phyloP scores from a whole-genome alignment of 768 basidiomycete genomes.

The Tricholoma saponaceum region DNA sequence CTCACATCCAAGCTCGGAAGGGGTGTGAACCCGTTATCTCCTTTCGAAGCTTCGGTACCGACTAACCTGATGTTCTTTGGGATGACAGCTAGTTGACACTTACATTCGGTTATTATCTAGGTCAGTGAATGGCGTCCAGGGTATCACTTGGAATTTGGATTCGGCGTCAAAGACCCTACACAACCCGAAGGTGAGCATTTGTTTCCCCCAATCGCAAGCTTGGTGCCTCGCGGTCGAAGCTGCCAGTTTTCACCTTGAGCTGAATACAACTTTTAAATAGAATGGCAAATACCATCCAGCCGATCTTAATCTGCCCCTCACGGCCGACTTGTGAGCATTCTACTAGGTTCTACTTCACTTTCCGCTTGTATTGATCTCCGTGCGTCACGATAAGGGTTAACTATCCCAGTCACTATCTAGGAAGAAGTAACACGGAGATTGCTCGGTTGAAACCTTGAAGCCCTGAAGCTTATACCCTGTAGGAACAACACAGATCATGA shows the following conservation, averaged over 20 bases:
- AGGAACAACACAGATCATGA: not conserved
- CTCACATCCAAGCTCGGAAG: conserved; percentile 7
- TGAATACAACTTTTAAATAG: conserved; percentile 22
- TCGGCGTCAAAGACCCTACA: conserved; percentile 46
- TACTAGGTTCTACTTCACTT: not conserved
- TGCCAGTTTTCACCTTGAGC: not conserved
- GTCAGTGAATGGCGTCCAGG: conserved; percentile 52
- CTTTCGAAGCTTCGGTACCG: conserved; percentile 6
- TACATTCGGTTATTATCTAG: conserved; percentile 22
- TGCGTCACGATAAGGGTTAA: conserved; percentile 38
- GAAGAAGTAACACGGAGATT: conserved; percentile 34
- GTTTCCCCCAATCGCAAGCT: not conserved
- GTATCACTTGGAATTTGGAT: conserved; percentile 61
- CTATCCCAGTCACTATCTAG: conserved; percentile 53
- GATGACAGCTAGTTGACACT: conserved; percentile 4
- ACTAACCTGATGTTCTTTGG: not conserved
- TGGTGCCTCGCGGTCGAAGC: conserved; percentile 1
- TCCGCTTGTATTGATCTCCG: not conserved
- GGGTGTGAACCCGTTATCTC: conserved; percentile 1
- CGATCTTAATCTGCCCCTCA: conserved; percentile 47
- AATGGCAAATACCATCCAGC: conserved; percentile 60
- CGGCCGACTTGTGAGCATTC: conserved; percentile 40
- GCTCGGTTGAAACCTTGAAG: conserved; percentile 7
- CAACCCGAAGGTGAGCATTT: conserved; percentile 49
- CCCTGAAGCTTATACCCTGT: not conserved